A percentile compares a stretch with the other conserved stretches of the same genome.
These are phyloP conservation scores for Flammula alnicola DNA, from an alignment of 1,284 basidiomycete genomes.

Conservation along the genomic window DNA sequence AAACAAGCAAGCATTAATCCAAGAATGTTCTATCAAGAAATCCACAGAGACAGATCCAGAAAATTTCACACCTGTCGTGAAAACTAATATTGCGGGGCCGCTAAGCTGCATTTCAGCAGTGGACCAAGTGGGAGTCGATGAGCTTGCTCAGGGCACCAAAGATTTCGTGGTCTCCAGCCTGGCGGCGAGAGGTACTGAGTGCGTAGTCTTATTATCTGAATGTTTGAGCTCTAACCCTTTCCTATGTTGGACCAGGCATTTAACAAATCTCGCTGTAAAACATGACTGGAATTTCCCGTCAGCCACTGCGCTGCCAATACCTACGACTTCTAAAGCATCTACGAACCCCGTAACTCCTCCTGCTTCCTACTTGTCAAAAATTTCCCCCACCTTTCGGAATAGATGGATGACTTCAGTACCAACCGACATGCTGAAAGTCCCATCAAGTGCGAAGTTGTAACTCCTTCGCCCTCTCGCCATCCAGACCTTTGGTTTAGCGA, in stretches of 20 bases:
- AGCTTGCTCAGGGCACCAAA: no score
- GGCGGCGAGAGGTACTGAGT: no score
- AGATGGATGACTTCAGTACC: conserved; percentile 51
- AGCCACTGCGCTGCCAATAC: conserved; percentile 7
- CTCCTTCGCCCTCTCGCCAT: conserved; percentile 41
- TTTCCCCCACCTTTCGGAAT: background rate
- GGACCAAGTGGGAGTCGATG: no score
- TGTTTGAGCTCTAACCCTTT: no score
- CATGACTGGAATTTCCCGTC: conserved; percentile 3
- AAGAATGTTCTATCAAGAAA: no score
- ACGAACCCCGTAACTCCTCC: background rate
- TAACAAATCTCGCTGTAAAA: background rate
- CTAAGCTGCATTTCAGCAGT: no score
- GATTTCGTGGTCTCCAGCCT: no score
- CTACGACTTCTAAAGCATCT: background rate
- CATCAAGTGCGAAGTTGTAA: conserved; percentile 17
- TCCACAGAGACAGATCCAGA: no score
- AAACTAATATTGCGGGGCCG: no score
- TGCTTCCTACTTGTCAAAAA: background rate
- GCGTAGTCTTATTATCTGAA: no score
- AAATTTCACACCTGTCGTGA: no score
- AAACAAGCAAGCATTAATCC: no score
- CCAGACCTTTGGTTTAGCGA: conserved; percentile 66
- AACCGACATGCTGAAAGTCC: conserved; percentile 44
- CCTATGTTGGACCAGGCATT: background rate